Base-by-base conservation (phyloP, 2,329 filamentous ascomycete genomes). In the Paraconiothyrium sp. region DNA sequence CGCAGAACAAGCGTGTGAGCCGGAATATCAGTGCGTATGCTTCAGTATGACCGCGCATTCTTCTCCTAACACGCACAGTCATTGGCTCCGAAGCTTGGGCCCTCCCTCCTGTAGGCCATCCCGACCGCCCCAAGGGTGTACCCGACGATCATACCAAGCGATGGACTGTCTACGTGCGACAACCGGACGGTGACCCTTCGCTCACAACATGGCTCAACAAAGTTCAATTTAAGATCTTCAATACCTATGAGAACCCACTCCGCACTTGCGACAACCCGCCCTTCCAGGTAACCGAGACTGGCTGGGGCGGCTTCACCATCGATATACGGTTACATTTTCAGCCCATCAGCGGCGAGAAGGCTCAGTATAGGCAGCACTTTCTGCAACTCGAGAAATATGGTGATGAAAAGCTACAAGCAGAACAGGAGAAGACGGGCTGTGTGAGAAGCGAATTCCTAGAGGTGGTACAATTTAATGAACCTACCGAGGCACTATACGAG, bases 251-350 rank as follows among this genome's bases (percentile, higher is more conserved):
- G 32, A 97, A 97, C 79, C 92, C 92, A 60, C 86, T 95, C 24
- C 91, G 95, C 70, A 97, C 73, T 35, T 75, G 73, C 66, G 94
- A 97, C 73, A 87, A 88, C 63, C 87, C 92, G 74, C 93, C 84
- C 11, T 99, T 97, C 73, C 84, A 92, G 73, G 91, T 98, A 63
- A 88, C 88, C 65, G 95, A 98, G 80, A 98, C 95, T 0, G 95
- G 95, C 52, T 99, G 96, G 92, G 95, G 95, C 73, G 95, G 97
- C 81, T 99, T 99, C 82, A 93, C 95, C 78, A 96, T 99, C 73
- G 92, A 94, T 65, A 91, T 99, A 76, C 93, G 97, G 76, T 86
- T 99, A 48, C 97, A 97, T 83, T 99, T 97, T 80, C 89, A 92
- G 59, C 89, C 91, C 59, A 92, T 96, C 76, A 91, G 90, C 41